These are phyloP conservation scores for Komagataella populi DNA, from an alignment of 805 yeast species.

Conservation along the genomic window DNA sequence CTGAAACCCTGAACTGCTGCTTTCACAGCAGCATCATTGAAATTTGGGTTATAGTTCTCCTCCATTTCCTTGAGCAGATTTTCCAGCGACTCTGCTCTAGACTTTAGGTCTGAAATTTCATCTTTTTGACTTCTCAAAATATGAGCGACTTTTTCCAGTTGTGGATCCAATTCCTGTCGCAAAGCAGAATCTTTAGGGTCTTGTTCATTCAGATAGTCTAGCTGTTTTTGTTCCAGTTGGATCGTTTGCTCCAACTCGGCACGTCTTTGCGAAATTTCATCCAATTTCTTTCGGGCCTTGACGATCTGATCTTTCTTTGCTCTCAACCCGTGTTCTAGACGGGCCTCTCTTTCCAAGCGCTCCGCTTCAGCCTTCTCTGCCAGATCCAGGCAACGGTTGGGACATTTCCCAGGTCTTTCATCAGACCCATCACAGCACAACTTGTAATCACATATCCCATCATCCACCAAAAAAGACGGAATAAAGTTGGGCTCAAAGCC, in stretches of 20 bases:
- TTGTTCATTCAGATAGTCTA: constrained; percentile 13
- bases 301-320: constrained; percentile 17
- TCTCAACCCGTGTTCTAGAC: constrained; percentile 19
- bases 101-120: constrained; percentile 6
- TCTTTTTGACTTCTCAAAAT: constrained; percentile 7
- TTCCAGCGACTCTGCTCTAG: constrained; percentile 23
- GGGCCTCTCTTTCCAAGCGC: constrained; percentile 3
- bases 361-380: constrained; percentile 10
- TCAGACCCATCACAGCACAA: constrained; percentile 92
- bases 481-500: constrained; percentile 55
- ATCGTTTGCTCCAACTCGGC: neutral
- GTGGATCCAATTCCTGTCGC: constrained; percentile 7
- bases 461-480: constrained; percentile 60
- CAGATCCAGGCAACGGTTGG: constrained; percentile 39
- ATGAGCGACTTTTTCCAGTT: constrained; percentile 9
- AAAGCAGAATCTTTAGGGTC: neutral
- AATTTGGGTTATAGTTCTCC: constrained; percentile 61
- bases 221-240: constrained; percentile 1
- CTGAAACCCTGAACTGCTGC: constrained; percentile 45
- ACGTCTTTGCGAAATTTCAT: constrained; percentile 8
- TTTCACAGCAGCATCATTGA: constrained; percentile 82
- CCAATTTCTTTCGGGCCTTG: constrained; percentile 12
- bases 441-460: constrained; percentile 86
- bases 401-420: constrained; percentile 45
- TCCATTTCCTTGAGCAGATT: constrained; percentile 33